A percentile compares a stretch with the other conserved stretches of the same genome.
phyloP scores from a whole-genome alignment of 2,329 filamentous ascomycete species.

The Talaromyces sp. region DNA sequence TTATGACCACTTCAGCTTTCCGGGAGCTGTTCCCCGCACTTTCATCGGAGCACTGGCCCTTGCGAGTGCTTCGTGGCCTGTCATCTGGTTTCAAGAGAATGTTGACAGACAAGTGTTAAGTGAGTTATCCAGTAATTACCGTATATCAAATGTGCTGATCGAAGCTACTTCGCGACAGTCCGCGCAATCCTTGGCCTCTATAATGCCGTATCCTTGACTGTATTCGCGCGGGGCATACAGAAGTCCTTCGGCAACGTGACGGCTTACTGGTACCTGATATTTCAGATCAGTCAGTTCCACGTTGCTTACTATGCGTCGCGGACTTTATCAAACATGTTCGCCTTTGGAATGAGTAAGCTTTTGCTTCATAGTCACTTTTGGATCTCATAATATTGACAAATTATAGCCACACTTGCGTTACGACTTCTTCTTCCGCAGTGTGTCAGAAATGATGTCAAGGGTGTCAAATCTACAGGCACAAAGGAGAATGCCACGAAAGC shows the following conservation, averaged over 20 bases:
- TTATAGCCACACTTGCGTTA: constrained; percentile 41
- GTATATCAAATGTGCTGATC: not conserved
- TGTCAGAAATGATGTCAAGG: constrained; percentile 10
- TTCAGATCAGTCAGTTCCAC: constrained; percentile 87
- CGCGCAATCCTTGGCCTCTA: constrained; percentile 72
- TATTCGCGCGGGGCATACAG: constrained; percentile 62
- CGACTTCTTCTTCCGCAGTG: constrained; percentile 49
- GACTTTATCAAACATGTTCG: constrained; percentile 94
- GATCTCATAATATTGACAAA: not conserved
- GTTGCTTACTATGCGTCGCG: constrained; percentile 87
- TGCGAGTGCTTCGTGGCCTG: constrained; percentile 66
- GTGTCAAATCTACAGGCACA: not conserved
- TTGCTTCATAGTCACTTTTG: not conserved
- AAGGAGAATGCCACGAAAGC: not conserved
- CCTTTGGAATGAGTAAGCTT: constrained; percentile 74
- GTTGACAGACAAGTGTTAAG: constrained; percentile 57
- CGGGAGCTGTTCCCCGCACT: constrained; percentile 85
- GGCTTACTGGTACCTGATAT: constrained; percentile 73
- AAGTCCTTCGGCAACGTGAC: constrained; percentile 65
- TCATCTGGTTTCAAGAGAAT: constrained; percentile 58
- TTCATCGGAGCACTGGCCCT: constrained; percentile 80
- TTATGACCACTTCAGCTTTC: constrained; percentile 89
- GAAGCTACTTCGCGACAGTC: constrained; percentile 45
- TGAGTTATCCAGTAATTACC: constrained; percentile 28
- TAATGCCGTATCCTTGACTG: constrained; percentile 67